phyloP scores from a whole-genome alignment of 1,139 yeast species.

The Scheffersomyces segobiensis region DNA sequence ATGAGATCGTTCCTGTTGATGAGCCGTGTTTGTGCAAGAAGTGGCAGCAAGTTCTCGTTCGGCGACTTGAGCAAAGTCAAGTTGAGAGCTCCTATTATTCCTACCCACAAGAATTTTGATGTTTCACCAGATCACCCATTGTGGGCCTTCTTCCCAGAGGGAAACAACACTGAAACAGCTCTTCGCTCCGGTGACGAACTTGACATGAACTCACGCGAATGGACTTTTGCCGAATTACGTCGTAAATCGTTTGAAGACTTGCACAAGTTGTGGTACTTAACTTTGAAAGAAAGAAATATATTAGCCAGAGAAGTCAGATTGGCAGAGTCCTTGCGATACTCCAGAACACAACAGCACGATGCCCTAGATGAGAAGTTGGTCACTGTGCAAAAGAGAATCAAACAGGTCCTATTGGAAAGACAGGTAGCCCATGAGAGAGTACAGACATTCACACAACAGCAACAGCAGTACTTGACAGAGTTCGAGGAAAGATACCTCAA shows the following conservation, averaged over 20 bases:
- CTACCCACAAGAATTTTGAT: constrained; percentile 68
- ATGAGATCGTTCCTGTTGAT: constrained; percentile 17
- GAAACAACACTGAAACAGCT: constrained; percentile 45
- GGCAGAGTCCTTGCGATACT: constrained; percentile 30
- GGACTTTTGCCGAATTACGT: constrained; percentile 88
- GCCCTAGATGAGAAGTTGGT: constrained; percentile 37
- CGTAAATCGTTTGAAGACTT: constrained; percentile 89
- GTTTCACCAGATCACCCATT: constrained; percentile 88
- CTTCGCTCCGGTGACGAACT: constrained; percentile 62
- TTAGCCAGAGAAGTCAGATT: constrained; percentile 72
- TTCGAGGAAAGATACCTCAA: constrained; percentile 60
- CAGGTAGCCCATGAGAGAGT: constrained; percentile 71
- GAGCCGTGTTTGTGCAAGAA: constrained; percentile 1
- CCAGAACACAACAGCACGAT: constrained; percentile 25
- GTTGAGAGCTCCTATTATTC: constrained; percentile 84
- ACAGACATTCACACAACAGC: constrained; percentile 46
- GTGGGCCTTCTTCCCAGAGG: constrained; percentile 86
- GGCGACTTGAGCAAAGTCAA: constrained; percentile 31
- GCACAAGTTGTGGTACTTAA: constrained; percentile 87
- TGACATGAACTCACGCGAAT: constrained; percentile 64
- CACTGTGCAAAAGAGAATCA: constrained; percentile 58
- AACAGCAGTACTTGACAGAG: constrained; percentile 51
- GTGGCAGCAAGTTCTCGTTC: constrained; percentile 32
- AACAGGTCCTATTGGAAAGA: constrained; percentile 86
- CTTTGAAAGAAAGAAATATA: constrained; percentile 79